These are phyloP conservation scores for Basidiobolus meristosporus DNA, from an alignment of 371 early-diverging fungal species.

Conservation along the genomic window DNA sequence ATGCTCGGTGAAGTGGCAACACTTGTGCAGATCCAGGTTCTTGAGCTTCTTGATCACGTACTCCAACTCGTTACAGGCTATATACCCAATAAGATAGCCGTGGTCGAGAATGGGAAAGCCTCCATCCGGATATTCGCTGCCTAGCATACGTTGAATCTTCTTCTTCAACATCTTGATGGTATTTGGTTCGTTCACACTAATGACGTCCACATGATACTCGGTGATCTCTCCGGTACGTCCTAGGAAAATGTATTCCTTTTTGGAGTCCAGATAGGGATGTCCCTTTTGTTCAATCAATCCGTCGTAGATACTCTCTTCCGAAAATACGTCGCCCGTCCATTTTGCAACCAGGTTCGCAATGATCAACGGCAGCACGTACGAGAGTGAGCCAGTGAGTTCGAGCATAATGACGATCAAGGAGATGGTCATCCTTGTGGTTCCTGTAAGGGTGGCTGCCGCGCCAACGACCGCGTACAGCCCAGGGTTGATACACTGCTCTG, in stretches of 20 bases:
- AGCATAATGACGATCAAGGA: conserved; percentile 86
- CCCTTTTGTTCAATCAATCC: conserved; percentile 36
- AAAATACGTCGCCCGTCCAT: conserved; percentile 46
- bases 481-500: conserved; percentile 56
- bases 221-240: conserved; percentile 21
- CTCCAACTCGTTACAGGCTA: conserved; percentile 61
- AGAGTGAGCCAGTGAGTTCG: conserved; percentile 79
- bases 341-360: conserved; percentile 51
- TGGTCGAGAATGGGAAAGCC: conserved; percentile 76
- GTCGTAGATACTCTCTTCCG: conserved; percentile 42
- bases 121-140: conserved; percentile 40
- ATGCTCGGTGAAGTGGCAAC: too few relatives aligned
- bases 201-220: conserved; percentile 21
- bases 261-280: conserved; percentile 49
- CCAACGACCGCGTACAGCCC: conserved; percentile 91
- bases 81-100: conserved; percentile 58
- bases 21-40: too few relatives aligned
- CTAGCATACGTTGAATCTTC: too few relatives aligned
- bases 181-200: conserved; percentile 34
- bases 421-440: conserved; percentile 86
- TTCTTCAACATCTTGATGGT: too few relatives aligned
- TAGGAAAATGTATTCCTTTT: conserved; percentile 29
- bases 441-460: conserved; percentile 73
- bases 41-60: too few relatives aligned
- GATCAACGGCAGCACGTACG: conserved; percentile 55